phyloP scores from a whole-genome alignment of 164 flowering plant species.

The Euptelea pleiosperma region DNA sequence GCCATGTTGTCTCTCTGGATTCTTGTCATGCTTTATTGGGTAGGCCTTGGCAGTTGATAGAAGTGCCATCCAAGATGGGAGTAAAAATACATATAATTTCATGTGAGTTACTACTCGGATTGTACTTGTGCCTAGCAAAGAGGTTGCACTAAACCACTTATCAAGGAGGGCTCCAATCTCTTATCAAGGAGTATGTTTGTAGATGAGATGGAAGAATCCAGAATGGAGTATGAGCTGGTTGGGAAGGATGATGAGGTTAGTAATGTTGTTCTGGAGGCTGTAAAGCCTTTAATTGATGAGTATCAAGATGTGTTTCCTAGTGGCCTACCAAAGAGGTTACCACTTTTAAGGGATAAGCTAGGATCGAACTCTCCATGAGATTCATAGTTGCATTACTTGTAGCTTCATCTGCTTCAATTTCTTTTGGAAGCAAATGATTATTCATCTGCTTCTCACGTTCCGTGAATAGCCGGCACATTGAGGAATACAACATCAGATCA shows the following conservation, averaged over 20 bases:
- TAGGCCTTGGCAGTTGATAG: background rate
- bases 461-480: too few species aligned
- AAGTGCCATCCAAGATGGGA: background rate
- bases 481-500: too few species aligned
- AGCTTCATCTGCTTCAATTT: too few species aligned
- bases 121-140: background rate
- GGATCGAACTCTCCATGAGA: too few species aligned
- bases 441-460: too few species aligned
- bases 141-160: background rate
- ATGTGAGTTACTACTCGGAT: too few species aligned
- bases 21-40: background rate
- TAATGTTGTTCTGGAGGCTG: background rate
- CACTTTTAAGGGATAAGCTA: too few species aligned
- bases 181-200: background rate
- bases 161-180: background rate
- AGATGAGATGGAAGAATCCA: background rate
- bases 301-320: background rate
- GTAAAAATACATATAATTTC: background rate
- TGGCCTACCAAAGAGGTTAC: slow-evolving; percentile 1
- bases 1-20: background rate
- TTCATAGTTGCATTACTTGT: too few species aligned
- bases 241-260: background rate
- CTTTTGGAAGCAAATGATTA: too few species aligned
- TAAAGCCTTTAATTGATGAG: background rate
- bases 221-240: background rate